Percentiles rank a stretch among this genome's conserved stretches.
Conservation (phyloP, 108 stramenopile genomes). For the Nitzschia putrida region DNA sequence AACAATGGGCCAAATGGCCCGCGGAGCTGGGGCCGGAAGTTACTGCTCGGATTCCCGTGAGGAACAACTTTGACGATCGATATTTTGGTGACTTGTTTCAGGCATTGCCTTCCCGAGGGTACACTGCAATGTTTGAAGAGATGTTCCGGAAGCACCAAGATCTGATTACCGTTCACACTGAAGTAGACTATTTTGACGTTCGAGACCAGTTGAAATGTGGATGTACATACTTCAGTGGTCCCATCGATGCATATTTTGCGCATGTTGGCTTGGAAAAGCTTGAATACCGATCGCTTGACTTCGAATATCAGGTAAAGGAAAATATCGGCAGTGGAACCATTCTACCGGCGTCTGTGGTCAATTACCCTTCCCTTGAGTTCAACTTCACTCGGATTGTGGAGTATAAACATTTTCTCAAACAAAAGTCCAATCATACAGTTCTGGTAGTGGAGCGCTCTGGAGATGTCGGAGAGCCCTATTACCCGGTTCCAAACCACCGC, state of each 20-base stretch:
- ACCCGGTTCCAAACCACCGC: constrained; percentile 76
- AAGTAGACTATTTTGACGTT: constrained; percentile 73
- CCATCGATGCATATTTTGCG: constrained; percentile 78
- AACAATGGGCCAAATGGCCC: constrained; percentile 81
- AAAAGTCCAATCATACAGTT: constrained; percentile 62
- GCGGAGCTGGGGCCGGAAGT: constrained; percentile 73
- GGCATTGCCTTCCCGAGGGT: constrained; percentile 72
- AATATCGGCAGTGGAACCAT: not conserved
- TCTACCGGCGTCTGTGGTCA: constrained; percentile 17
- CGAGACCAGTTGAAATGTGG: constrained; percentile 28
- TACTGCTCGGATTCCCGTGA: constrained; percentile 72
- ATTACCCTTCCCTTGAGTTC: constrained; percentile 21
- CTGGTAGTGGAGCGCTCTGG: constrained; percentile 59
- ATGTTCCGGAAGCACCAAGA: constrained; percentile 61
- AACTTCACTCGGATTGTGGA: constrained; percentile 38
- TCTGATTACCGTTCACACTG: constrained; percentile 56
- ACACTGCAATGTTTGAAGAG: constrained; percentile 70
- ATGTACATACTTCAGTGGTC: constrained; percentile 58
- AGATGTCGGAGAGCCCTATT: constrained; percentile 77
- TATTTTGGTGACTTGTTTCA: constrained; percentile 81
- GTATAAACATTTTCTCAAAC: constrained; percentile 80
- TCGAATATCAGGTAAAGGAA: constrained; percentile 3
- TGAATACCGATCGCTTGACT: constrained; percentile 76
- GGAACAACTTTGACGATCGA: constrained; percentile 62
- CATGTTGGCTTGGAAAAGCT: constrained; percentile 63